Evolutionary conservation across 1,139 yeast genomes (phyloP).

Genomic region (Fermentozyma sake): DNA sequence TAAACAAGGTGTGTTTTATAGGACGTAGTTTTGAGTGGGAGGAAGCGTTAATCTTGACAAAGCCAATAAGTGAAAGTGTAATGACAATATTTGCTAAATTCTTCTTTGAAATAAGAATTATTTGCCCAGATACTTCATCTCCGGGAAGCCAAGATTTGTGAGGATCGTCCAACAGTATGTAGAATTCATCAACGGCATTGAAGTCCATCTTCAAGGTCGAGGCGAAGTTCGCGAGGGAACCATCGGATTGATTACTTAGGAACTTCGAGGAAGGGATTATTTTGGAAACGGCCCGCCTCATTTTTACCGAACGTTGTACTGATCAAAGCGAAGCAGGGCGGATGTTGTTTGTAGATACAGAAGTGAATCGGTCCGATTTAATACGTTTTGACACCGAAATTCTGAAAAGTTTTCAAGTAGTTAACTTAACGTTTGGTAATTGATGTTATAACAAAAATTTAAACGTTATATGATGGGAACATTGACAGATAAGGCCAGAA

Average conservation of each 20-base stretch:
- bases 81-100: conserved; percentile 53
- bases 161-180: conserved; percentile 65
- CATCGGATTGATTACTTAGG: conserved; percentile 1
- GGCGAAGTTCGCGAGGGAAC: conserved; percentile 1
- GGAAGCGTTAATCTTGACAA: conserved; percentile 50
- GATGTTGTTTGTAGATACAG: too few relatives aligned
- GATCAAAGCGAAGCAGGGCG: conserved; percentile 1
- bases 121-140: conserved; percentile 62
- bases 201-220: conserved; percentile 4
- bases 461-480: too few relatives aligned
- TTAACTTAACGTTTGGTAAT: too few relatives aligned
- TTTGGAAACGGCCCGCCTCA: conserved; percentile 45
- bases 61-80: conserved; percentile 51
- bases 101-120: conserved; percentile 51
- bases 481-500: too few relatives aligned
- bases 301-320: too few relatives aligned
- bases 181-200: conserved; percentile 55
- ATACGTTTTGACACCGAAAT: too few relatives aligned
- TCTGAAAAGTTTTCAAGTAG: too few relatives aligned
- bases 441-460: too few relatives aligned
- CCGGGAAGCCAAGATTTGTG: conserved; percentile 68
- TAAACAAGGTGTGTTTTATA: conserved; percentile 51
- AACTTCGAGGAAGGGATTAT: conserved; percentile 27
- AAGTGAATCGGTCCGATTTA: too few relatives aligned
- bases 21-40: conserved; percentile 51